phyloP scores from a whole-genome alignment of 176 grass and related monocot genomes.

The Musa schizocarpa region DNA sequence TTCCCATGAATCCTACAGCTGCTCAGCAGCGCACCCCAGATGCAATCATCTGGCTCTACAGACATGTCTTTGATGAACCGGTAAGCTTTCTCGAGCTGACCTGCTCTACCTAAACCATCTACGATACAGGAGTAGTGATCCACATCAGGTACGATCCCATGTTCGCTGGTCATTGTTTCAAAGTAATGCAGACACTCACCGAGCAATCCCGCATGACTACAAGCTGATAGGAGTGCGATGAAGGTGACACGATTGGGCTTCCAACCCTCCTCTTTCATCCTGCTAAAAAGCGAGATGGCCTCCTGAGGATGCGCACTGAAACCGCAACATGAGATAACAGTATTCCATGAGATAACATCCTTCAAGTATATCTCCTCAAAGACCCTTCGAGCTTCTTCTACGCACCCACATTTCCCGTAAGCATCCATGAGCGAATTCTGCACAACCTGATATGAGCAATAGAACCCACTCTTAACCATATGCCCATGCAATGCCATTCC shows the following conservation, averaged over 20 bases:
- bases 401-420: conserved; percentile 52
- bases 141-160: conserved; percentile 34
- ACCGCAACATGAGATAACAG: conserved; percentile 41
- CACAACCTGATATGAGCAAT: conserved; percentile 23
- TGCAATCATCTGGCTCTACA: conserved; percentile 24
- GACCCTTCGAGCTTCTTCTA: conserved; percentile 30
- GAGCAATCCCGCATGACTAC: conserved; percentile 38
- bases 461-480: conserved; percentile 35
- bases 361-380: conserved; percentile 39
- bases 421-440: conserved; percentile 41
- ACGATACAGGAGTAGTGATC: conserved; percentile 47
- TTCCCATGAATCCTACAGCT: conserved; percentile 48
- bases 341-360: conserved; percentile 49
- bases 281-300: conserved; percentile 28
- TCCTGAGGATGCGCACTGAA: conserved; percentile 25
- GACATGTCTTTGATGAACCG: conserved; percentile 41
- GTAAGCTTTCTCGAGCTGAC: conserved; percentile 40
- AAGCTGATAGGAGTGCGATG: conserved; percentile 35
- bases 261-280: conserved; percentile 39
- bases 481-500: conserved; percentile 33
- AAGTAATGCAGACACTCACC: conserved; percentile 40
- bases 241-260: conserved; percentile 43
- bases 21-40: conserved; percentile 44
- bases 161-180: conserved; percentile 23
- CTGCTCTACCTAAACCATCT: conserved; percentile 45